Evolutionary conservation across 78 protist genomes (phyloP), one percentile per base, ranked within the genome.

Genomic region (Isochrysis galbana): DNA sequence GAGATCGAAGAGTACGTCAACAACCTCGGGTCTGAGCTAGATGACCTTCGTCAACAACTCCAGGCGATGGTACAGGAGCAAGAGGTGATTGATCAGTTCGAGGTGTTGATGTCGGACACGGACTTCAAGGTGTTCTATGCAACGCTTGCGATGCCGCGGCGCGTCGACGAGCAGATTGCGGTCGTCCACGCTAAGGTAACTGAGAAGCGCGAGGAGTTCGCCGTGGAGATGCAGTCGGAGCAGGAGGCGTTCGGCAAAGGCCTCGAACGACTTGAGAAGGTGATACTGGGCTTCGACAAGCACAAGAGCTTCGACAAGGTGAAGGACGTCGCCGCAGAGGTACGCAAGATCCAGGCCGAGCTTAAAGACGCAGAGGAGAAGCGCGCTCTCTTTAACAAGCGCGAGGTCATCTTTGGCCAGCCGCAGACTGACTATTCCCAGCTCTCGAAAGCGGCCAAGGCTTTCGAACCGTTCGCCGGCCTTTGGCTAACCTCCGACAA

Each of bases 401-500:
- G 95, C n/a, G 97, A 98, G 87, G 42, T 21, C 22, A 93, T 96
- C 48, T 94, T 98, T 26, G 96, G 92, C 5, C 42, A 39, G 61
- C 83, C 90, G 69, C 70, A 51, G 78, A 95, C 96, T 0, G 94
- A 92, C n/a, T 96, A 96, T 86, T 41, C 47, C 39, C 45, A 54
- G 36, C 70, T 97, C 48, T 1, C 26, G 42, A 23, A 45, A 19
- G 0, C 93, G 25, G 42, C 5, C 46, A 94, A 95, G 91, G 91
- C 90, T 5, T 97, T 97, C 87, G 95, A 95, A 61, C 97, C 97
- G 22, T 96, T 88, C 83, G 29, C 94, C 5, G 74, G 87, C 36
- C 91, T 97, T 38, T 97, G 98, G 98, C 0, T 45, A 44, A 94
- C 98, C 0, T 91, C 97, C 41, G 36, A 14, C 90, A 78, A 93